These are phyloP conservation scores for Zea luxurians DNA, from an alignment of 176 grass and related monocot genomes.

Conservation along the genomic window DNA sequence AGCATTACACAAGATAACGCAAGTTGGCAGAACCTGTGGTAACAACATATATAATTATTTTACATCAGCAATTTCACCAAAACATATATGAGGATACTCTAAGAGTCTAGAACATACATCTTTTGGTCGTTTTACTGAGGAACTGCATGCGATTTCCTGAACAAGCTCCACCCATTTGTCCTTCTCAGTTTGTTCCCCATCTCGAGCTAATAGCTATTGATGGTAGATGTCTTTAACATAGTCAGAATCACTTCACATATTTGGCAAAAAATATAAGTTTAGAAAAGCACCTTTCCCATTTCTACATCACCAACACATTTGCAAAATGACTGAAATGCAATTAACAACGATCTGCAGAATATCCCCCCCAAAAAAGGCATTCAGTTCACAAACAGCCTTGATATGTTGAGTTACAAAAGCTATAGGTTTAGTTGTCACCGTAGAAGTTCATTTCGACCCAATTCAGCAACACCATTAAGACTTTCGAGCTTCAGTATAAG, in stretches of 20 bases:
- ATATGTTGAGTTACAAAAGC: conserved; percentile 25
- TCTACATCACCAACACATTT: conserved; percentile 89
- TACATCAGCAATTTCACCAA: conserved; percentile 4
- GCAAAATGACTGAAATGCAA: conserved; percentile 93
- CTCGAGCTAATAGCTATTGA: conserved; percentile 88
- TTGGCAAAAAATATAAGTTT: conserved; percentile 28
- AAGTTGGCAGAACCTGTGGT: conserved; percentile 76
- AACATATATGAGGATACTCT: conserved; percentile 18
- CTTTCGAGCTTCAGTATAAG: conserved; percentile 85
- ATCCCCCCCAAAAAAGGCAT: conserved; percentile 10
- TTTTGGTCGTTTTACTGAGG: conserved; percentile 88
- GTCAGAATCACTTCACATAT: conserved; percentile 31
- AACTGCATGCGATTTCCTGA: conserved; percentile 84
- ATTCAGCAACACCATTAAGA: conserved; percentile 71
- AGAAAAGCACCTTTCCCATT: conserved; percentile 79
- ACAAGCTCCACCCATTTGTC: conserved; percentile 90
- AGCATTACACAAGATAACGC: conserved; percentile 78
- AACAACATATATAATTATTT: conserved; percentile 32
- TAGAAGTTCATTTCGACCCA: conserved; percentile 65
- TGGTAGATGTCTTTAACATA: conserved; percentile 29
- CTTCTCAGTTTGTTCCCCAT: conserved; percentile 74
- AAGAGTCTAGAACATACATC: conserved; percentile 57
- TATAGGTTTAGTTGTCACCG: conserved; percentile 45
- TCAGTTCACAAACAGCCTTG: conserved; percentile 25
- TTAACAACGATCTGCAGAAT: conserved; percentile 65